These are phyloP conservation scores for Ogataea pignaliae DNA, from an alignment of 805 yeast genomes.

Conservation along the genomic window DNA sequence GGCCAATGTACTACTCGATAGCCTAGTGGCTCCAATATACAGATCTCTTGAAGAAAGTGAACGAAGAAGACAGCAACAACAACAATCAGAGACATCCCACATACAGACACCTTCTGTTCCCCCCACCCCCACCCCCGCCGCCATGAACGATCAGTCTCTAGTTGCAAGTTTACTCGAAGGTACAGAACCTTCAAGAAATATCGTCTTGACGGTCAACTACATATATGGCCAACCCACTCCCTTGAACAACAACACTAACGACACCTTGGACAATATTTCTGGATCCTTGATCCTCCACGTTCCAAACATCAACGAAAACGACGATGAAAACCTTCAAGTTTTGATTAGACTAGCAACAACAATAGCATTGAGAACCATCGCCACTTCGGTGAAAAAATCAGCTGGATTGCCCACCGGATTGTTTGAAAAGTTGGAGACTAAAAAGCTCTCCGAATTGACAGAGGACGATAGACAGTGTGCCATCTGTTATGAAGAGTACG, in stretches of 20 bases:
- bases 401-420: slow-evolving; percentile 50
- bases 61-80: slow-evolving; percentile 3
- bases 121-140: background rate
- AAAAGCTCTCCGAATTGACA: slow-evolving; percentile 26
- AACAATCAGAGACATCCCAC: background rate
- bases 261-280: slow-evolving; percentile 29
- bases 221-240: slow-evolving; percentile 26
- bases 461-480: slow-evolving; percentile 43
- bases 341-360: slow-evolving; percentile 65
- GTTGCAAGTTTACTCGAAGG: background rate
- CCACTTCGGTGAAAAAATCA: slow-evolving; percentile 42
- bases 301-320: slow-evolving; percentile 58
- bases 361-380: slow-evolving; percentile 61
- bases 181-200: slow-evolving; percentile 31
- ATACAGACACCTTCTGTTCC: background rate
- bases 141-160: too few relatives aligned
- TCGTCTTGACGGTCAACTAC: slow-evolving; percentile 38
- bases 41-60: slow-evolving; percentile 16
- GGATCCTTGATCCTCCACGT: slow-evolving; percentile 62
- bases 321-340: slow-evolving; percentile 56
- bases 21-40: slow-evolving; percentile 22
- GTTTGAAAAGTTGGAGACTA: slow-evolving; percentile 47
- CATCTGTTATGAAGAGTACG: slow-evolving; percentile 58
- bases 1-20: slow-evolving; percentile 18
- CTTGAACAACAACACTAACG: slow-evolving; percentile 16